phyloP scores from a whole-genome alignment of 768 basidiomycete species.

The Kwoniella sp. region DNA sequence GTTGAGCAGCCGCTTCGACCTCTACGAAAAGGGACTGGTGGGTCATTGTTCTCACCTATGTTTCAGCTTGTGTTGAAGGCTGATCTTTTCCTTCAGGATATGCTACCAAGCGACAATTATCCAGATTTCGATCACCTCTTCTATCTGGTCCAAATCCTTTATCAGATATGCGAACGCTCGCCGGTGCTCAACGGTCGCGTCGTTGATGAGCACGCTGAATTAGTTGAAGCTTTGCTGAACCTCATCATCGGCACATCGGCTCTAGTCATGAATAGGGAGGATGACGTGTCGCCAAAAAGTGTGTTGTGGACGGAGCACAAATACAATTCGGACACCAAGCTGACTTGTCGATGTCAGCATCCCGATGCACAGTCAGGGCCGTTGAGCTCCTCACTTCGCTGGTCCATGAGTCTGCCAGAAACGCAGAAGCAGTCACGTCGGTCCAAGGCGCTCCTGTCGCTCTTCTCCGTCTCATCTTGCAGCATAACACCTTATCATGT shows the following conservation, averaged over 20 bases:
- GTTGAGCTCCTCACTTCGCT: constrained; percentile 17
- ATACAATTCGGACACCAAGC: too few species aligned
- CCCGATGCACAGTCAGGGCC: constrained; percentile 7
- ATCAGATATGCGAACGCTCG: background rate
- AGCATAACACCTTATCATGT: background rate
- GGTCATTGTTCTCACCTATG: constrained; percentile 3
- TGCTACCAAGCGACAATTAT: constrained; percentile 9
- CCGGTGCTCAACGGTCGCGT: background rate
- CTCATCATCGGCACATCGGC: constrained; percentile 8
- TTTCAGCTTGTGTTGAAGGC: background rate
- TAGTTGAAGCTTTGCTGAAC: background rate
- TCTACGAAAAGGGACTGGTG: constrained; percentile 45
- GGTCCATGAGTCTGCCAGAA: background rate
- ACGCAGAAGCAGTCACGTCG: background rate
- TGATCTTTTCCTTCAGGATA: constrained; percentile 10
- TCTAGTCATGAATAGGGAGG: constrained; percentile 2
- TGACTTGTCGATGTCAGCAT: background rate
- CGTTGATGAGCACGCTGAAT: background rate
- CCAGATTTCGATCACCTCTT: constrained; percentile 22
- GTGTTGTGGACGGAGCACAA: too few species aligned
- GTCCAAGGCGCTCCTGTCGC: background rate
- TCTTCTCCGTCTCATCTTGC: background rate
- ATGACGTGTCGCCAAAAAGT: background rate
- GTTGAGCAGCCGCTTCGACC: constrained; percentile 31
- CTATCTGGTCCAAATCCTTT: constrained; percentile 7